phyloP scores from a whole-genome alignment of 1,139 yeast species.

The Hyphopichia khmerensis region DNA sequence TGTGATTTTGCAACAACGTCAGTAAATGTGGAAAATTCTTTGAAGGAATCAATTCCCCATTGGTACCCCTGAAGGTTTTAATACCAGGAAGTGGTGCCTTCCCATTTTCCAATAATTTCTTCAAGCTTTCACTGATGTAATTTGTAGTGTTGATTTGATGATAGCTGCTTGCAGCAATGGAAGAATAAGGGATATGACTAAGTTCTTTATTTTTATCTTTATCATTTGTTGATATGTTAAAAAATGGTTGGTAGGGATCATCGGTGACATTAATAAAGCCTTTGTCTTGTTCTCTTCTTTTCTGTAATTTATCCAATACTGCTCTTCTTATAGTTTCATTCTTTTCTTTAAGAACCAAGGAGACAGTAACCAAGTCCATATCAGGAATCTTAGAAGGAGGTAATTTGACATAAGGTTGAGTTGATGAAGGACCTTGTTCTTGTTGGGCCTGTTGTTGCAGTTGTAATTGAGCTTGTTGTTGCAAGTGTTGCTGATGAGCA shows the following conservation, averaged over 20 bases:
- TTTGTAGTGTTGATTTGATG: slow-evolving; percentile 70
- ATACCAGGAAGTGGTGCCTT: slow-evolving; percentile 44
- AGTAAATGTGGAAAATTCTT: slow-evolving; percentile 43
- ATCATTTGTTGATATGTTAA: slow-evolving; percentile 62
- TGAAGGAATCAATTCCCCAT: slow-evolving; percentile 46
- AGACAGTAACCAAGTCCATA: slow-evolving; percentile 82
- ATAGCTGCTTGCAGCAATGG: slow-evolving; percentile 68
- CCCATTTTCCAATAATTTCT: slow-evolving; percentile 40
- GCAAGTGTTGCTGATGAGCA: slow-evolving; percentile 15
- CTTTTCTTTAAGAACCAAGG: slow-evolving; percentile 70
- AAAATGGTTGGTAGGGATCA: slow-evolving; percentile 86
- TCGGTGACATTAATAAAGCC: slow-evolving; percentile 85
- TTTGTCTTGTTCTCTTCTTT: slow-evolving; percentile 68
- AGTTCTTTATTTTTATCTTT: slow-evolving; percentile 49
- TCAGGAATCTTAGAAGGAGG: slow-evolving; percentile 94
- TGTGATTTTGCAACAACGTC: slow-evolving; percentile 33
- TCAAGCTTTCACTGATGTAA: slow-evolving; percentile 43
- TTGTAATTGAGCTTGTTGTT: slow-evolving; percentile 14
- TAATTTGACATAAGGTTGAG: slow-evolving; percentile 80
- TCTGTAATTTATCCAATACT: slow-evolving; percentile 77
- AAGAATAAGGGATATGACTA: slow-evolving; percentile 74
- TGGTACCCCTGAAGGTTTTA: slow-evolving; percentile 45
- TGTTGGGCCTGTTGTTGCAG: slow-evolving; percentile 19
- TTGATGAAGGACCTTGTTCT: slow-evolving; percentile 32
- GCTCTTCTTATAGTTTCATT: slow-evolving; percentile 76